Base-by-base conservation (phyloP, 305 asterid species). In the Solanum hybrid region DNA sequence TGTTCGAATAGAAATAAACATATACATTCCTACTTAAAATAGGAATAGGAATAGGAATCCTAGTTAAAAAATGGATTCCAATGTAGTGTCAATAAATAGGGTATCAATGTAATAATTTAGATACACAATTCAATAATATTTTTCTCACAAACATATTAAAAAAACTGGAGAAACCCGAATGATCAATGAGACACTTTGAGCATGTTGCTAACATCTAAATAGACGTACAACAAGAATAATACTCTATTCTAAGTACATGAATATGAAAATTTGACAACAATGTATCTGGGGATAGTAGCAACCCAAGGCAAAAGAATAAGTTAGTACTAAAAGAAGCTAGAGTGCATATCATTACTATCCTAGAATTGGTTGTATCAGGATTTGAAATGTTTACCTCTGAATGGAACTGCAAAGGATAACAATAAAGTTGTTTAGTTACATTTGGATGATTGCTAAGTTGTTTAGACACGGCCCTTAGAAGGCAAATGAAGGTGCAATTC, bases 401-500 rank as follows among this genome's bases (percentile, higher is more conserved):
- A 87, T 38, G 56, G 69, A 82, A 89, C 80, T 85, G 90, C 20
- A 26, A 16, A 82, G 38, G 35, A 40, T 29, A 36, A 81, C 16
- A 5, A 42, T 2, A 40, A 16, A 42, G 37, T 36, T 81, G 16
- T 81, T 42, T 81, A 42, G 86, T 26, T 36, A 42, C 71, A 42
- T 71, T 90, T 85, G 91, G 86, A 89, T 34, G 91, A 40, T 46
- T 85, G 26, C 69, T 37, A 79, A 88, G 81, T 89, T 88, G 79
- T 91, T 82, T 79, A 38, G 38, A 80, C 85, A 90, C 87, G 32
- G 92, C 89, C 88, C 89, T 91, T 92, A 86, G 24, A 88, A 79
- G 71, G 35, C 13, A 38, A 38, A 38, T 38, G 46, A 38, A 38
- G 46, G 46, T 38, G 46, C 46, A 38, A 38, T 38, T 38, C 46